These are phyloP conservation scores for Neurospora sp. DNA, from an alignment of 495 filamentous ascomycete species.

Conservation along the genomic window DNA sequence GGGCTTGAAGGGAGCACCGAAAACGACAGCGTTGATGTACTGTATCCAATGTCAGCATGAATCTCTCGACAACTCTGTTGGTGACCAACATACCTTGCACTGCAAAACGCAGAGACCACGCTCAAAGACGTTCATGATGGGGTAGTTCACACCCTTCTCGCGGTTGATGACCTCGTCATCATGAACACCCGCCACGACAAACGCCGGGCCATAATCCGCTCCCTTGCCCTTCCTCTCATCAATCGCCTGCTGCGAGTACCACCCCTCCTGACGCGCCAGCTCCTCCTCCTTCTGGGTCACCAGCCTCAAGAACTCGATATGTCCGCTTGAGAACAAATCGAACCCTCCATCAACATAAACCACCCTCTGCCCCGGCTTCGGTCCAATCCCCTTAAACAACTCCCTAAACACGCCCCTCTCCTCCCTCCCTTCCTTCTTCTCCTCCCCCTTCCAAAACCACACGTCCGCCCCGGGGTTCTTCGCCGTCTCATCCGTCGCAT, in stretches of 20 bases:
- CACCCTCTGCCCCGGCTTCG: conserved; percentile 67
- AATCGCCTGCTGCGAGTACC: conserved; percentile 56
- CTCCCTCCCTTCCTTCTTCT: conserved; percentile 32
- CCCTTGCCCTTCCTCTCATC: conserved; percentile 53
- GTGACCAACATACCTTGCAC: conserved; percentile 56
- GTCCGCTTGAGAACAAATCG: conserved; percentile 92
- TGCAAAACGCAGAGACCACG: conserved; percentile 90
- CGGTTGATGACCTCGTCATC: conserved; percentile 88
- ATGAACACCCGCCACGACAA: conserved; percentile 84
- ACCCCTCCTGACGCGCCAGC: conserved; percentile 52
- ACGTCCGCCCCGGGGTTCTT: conserved; percentile 63
- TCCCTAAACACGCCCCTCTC: conserved; percentile 48
- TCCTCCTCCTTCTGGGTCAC: conserved; percentile 63
- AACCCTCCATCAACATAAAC: conserved; percentile 96
- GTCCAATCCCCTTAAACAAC: conserved; percentile 55
- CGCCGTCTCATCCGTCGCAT: conserved; percentile 76
- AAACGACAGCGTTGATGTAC: conserved; percentile 80
- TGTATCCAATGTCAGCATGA: conserved; percentile 23
- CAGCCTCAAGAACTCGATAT: conserved; percentile 83
- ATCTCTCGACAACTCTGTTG: background rate
- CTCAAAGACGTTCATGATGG: conserved; percentile 99
- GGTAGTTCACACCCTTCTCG: conserved; percentile 96
- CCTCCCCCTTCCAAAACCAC: conserved; percentile 59
- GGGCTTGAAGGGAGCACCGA: conserved; percentile 81
- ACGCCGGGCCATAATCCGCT: conserved; percentile 68